Conservation (phyloP, 192 early-diverging fungal species). For the Mortierella antarctica region DNA sequence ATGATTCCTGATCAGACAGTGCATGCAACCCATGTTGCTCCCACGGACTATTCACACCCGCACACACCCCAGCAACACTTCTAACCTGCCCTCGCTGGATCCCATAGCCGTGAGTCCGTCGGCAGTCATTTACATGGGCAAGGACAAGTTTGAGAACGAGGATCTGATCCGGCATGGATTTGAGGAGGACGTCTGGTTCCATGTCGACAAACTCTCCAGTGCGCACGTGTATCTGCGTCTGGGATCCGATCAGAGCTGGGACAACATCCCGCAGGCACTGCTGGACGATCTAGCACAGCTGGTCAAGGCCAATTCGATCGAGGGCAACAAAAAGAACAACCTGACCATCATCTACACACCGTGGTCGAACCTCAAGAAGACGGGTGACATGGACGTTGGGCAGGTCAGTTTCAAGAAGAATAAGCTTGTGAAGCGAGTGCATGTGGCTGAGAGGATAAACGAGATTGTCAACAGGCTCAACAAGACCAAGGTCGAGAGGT, state of each 20-base stretch:
- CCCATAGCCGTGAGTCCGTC: conserved; percentile 72
- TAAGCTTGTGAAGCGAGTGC: conserved; percentile 76
- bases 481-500: conserved; percentile 85
- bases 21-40: no score
- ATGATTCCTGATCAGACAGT: not conserved
- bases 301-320: conserved; percentile 97
- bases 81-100: not conserved
- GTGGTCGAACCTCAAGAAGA: conserved; percentile 92
- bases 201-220: conserved; percentile 96
- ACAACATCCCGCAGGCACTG: conserved; percentile 76
- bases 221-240: conserved; percentile 98
- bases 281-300: conserved; percentile 92
- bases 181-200: conserved; percentile 97
- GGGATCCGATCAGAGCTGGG: conserved; percentile 76
- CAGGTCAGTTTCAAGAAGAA: conserved; percentile 93
- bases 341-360: conserved; percentile 94
- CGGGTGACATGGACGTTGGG: conserved; percentile 93
- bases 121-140: conserved; percentile 95
- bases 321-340: conserved; percentile 96
- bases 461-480: conserved; percentile 92
- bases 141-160: conserved; percentile 98
- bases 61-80: no score
- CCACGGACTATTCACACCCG: no score
- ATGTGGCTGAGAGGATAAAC: conserved; percentile 82
- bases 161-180: conserved; percentile 96